Conservation (phyloP, 768 basidiomycete genomes). For the Phanerochaete sordida region DNA sequence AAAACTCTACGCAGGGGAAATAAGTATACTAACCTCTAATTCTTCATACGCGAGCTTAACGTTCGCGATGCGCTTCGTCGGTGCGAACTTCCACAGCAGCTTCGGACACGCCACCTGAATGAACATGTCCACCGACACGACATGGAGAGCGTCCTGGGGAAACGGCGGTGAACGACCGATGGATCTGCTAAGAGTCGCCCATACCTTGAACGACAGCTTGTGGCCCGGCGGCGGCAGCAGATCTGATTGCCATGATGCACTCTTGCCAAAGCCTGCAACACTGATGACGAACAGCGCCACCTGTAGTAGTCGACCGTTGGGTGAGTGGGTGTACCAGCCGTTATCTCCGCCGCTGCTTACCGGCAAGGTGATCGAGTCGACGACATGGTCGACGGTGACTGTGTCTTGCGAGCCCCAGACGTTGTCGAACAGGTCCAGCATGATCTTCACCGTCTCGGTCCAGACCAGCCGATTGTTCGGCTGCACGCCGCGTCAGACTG, state of each 20-base stretch:
- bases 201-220: conserved; percentile 25
- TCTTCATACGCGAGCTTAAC: conserved; percentile 24
- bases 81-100: conserved; percentile 18
- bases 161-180: background rate
- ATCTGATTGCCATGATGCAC: conserved; percentile 46
- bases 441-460: conserved; percentile 32
- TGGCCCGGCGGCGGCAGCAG: conserved; percentile 39
- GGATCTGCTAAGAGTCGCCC: background rate
- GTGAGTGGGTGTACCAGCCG: background rate
- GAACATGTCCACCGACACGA: conserved; percentile 26
- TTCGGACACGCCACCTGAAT: conserved; percentile 23
- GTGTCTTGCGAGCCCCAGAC: conserved; percentile 42
- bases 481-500: background rate
- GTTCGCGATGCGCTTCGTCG: conserved; percentile 17
- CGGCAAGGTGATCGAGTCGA: conserved; percentile 26
- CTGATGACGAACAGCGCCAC: conserved; percentile 54
- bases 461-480: conserved; percentile 42
- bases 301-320: conserved; percentile 24
- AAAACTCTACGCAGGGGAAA: background rate
- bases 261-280: conserved; percentile 52
- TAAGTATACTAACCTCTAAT: conserved; percentile 22
- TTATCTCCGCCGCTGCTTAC: background rate
- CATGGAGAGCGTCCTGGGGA: conserved; percentile 20
- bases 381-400: conserved; percentile 41
- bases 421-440: conserved; percentile 31